Conservation (phyloP, 176 grass and related monocot species). For the Elaeis guineensis region DNA sequence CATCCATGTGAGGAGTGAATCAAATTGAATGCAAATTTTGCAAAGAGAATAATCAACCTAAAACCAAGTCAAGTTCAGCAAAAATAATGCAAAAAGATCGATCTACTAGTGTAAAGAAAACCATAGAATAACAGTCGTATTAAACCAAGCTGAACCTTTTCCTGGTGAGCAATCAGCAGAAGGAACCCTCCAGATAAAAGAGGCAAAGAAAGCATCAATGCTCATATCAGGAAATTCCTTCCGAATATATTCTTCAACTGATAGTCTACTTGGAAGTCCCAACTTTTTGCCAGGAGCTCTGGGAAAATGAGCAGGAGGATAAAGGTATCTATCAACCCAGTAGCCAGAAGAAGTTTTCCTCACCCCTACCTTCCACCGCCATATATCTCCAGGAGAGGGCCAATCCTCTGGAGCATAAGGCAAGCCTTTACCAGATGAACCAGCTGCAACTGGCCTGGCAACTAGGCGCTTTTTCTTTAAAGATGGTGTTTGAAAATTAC, state of each 20-base stretch:
- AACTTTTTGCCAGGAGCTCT: slow-evolving; percentile 35
- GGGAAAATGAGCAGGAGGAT: slow-evolving; percentile 42
- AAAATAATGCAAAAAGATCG: too few species aligned
- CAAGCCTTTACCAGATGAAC: slow-evolving; percentile 47
- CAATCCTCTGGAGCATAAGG: slow-evolving; percentile 76
- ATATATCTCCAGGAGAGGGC: slow-evolving; percentile 51
- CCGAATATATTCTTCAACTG: slow-evolving; percentile 68
- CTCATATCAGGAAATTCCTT: slow-evolving; percentile 56
- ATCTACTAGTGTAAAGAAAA: background rate
- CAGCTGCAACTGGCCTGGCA: slow-evolving; percentile 38
- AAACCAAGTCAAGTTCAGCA: too few species aligned
- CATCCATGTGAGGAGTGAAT: too few species aligned
- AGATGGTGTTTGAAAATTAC: slow-evolving; percentile 2
- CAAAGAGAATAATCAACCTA: too few species aligned
- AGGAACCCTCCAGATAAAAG: slow-evolving; percentile 88
- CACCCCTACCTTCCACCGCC: slow-evolving; percentile 63
- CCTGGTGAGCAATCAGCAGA: slow-evolving; percentile 5
- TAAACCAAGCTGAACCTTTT: slow-evolving; percentile 34
- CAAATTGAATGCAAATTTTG: too few species aligned
- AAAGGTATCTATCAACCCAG: slow-evolving; percentile 62
- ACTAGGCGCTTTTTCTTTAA: slow-evolving; percentile 27
- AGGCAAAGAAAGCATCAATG: slow-evolving; percentile 61
- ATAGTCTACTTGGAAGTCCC: slow-evolving; percentile 52
- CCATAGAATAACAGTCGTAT: background rate
- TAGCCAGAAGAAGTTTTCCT: slow-evolving; percentile 27